These are phyloP conservation scores for Ceratocystis huliohia DNA, from an alignment of 2,329 filamentous ascomycete genomes.

Conservation along the genomic window DNA sequence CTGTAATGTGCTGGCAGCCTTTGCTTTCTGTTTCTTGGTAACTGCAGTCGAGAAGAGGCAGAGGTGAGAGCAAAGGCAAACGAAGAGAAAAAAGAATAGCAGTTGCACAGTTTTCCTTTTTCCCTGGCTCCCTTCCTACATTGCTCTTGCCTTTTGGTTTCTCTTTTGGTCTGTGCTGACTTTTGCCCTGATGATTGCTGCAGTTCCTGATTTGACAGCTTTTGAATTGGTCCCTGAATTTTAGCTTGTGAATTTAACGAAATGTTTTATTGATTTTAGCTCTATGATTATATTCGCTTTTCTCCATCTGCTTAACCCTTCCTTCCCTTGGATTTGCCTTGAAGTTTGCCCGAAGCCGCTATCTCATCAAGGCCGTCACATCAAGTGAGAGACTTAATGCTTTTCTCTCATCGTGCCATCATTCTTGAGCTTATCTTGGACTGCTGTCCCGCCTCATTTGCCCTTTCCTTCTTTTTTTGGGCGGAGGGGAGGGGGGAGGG, in stretches of 20 bases:
- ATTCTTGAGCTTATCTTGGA: background rate
- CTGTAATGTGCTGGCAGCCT: background rate
- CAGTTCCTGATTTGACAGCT: constrained; percentile 10
- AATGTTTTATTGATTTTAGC: background rate
- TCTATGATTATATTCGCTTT: background rate
- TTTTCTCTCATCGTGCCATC: background rate
- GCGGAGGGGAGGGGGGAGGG: background rate
- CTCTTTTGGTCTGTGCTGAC: constrained; percentile 4
- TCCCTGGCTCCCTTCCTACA: background rate
- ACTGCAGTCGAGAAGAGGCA: background rate
- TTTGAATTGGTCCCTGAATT: constrained; percentile 5
- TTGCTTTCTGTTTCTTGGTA: background rate
- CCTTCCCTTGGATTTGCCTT: background rate
- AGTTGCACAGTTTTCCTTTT: background rate
- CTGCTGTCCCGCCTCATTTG: background rate
- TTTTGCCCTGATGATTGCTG: constrained; percentile 1
- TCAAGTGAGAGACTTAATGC: background rate
- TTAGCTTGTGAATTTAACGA: background rate
- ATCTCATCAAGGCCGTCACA: background rate
- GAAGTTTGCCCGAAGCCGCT: background rate
- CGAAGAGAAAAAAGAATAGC: background rate
- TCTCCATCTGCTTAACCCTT: background rate
- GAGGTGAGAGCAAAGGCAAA: background rate
- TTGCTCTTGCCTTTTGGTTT: background rate
- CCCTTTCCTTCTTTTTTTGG: background rate